phyloP scores from a whole-genome alignment of 2,329 filamentous ascomycete species.

The Fonsecaea nubica region DNA sequence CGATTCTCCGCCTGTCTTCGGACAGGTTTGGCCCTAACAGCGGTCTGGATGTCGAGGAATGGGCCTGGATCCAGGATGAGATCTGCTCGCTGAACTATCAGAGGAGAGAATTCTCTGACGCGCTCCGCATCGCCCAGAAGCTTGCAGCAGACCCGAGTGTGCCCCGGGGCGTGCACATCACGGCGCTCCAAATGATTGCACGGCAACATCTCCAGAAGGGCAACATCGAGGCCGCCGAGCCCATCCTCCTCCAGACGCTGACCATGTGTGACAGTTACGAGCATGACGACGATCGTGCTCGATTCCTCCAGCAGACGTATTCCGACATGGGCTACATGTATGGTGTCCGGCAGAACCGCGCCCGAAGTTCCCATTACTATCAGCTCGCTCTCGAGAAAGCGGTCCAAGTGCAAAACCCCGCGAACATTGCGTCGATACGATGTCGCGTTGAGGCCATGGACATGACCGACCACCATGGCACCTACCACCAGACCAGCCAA shows the following conservation, averaged over 20 bases:
- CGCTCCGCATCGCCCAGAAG: slow-evolving; percentile 15
- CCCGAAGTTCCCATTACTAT: slow-evolving; percentile 10
- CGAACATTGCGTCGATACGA: slow-evolving; percentile 11
- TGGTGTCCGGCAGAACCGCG: slow-evolving; percentile 2
- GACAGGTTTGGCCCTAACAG: slow-evolving; percentile 17
- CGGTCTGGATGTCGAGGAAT: slow-evolving; percentile 16
- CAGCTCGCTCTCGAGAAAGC: slow-evolving; percentile 17
- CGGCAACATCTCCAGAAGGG: slow-evolving; percentile 15
- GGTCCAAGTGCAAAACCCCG: slow-evolving; percentile 14
- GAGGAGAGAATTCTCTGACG: slow-evolving; percentile 15
- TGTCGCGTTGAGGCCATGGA: slow-evolving; percentile 14
- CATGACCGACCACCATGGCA: background rate
- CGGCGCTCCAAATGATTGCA: slow-evolving; percentile 19
- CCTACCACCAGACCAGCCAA: background rate
- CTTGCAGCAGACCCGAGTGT: slow-evolving; percentile 4
- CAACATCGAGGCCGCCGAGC: slow-evolving; percentile 17
- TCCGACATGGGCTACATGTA: slow-evolving; percentile 21
- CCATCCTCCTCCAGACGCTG: slow-evolving; percentile 15
- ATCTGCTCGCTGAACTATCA: slow-evolving; percentile 25
- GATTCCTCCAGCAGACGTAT: slow-evolving; percentile 17
- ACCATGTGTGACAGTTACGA: background rate
- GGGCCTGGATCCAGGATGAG: slow-evolving; percentile 27
- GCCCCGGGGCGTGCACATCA: slow-evolving; percentile 19
- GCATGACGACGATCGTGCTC: slow-evolving; percentile 2
- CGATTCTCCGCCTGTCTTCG: slow-evolving; percentile 20